phyloP scores from a whole-genome alignment of 129 eudicot genomes.

The Flaveria ramosissima region DNA sequence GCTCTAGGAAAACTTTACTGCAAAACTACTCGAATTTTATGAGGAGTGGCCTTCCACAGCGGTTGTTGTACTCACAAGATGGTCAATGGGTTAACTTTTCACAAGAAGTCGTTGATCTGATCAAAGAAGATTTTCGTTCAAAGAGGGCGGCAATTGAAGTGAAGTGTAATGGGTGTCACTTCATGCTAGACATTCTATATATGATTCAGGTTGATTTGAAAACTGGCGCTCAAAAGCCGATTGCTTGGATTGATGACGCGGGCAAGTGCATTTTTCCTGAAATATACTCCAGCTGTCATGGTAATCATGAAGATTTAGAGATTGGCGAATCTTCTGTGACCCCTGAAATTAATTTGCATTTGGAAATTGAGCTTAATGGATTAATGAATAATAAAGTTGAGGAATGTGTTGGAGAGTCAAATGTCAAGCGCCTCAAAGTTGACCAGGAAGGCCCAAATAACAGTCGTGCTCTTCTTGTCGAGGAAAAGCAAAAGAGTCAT shows the following conservation, averaged over 20 bases:
- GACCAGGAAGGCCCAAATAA: slow-evolving; percentile 34
- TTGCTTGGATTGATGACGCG: slow-evolving; percentile 90
- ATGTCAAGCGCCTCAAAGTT: slow-evolving; percentile 44
- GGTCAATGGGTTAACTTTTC: slow-evolving; percentile 82
- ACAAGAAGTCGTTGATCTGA: slow-evolving; percentile 42
- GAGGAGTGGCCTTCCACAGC: slow-evolving; percentile 60
- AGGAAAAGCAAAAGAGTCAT: slow-evolving; percentile 38
- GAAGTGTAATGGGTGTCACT: slow-evolving; percentile 40
- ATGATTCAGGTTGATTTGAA: slow-evolving; percentile 70
- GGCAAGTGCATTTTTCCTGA: slow-evolving; percentile 80
- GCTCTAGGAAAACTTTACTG: slow-evolving; percentile 46
- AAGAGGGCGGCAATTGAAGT: slow-evolving; percentile 62
- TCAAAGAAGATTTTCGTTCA: slow-evolving; percentile 55
- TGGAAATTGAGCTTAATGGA: slow-evolving; percentile 73
- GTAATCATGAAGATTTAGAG: slow-evolving; percentile 38
- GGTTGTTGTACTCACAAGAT: slow-evolving; percentile 67
- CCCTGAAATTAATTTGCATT: slow-evolving; percentile 63
- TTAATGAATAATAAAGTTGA: slow-evolving; percentile 32
- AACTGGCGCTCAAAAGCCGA: slow-evolving; percentile 67
- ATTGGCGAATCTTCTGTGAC: slow-evolving; percentile 30
- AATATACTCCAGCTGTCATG: slow-evolving; percentile 39
- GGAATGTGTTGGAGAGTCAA: slow-evolving; percentile 76
- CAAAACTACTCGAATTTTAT: slow-evolving; percentile 59
- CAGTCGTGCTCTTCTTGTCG: slow-evolving; percentile 37
- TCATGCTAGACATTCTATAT: slow-evolving; percentile 61